phyloP scores from a whole-genome alignment of 2,329 filamentous ascomycete species.

The Fusarium kyushuense region DNA sequence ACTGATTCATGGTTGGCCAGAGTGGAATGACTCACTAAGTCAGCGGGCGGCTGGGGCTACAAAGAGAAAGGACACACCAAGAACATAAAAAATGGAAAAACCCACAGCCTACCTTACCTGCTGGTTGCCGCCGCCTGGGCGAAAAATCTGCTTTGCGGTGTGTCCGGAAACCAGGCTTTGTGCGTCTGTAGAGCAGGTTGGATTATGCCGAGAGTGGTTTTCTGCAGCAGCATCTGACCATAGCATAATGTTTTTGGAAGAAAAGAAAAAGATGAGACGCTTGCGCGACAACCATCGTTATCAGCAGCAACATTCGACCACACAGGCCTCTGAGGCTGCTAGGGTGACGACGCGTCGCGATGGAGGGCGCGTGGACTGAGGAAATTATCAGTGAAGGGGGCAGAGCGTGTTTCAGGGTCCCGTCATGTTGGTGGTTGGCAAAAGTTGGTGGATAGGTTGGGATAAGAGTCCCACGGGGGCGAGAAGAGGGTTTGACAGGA shows the following conservation, averaged over 20 bases:
- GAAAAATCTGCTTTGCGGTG: slow-evolving; percentile 38
- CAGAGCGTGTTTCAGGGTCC: slow-evolving; percentile 48
- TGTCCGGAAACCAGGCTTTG: slow-evolving; percentile 30
- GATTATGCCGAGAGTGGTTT: slow-evolving; percentile 9
- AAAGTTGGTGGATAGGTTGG: slow-evolving; percentile 39
- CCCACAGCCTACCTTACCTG: slow-evolving; percentile 32
- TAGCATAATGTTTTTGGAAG: slow-evolving; percentile 29
- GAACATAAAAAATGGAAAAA: slow-evolving; percentile 41
- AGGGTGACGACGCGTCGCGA: slow-evolving; percentile 38
- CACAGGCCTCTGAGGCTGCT: slow-evolving; percentile 6
- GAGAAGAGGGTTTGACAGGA: slow-evolving; percentile 46
- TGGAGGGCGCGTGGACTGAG: slow-evolving; percentile 28
- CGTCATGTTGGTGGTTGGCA: slow-evolving; percentile 41
- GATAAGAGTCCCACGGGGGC: slow-evolving; percentile 41
- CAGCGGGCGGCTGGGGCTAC: slow-evolving; percentile 36
- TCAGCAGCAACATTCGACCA: slow-evolving; percentile 11
- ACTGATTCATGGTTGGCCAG: slow-evolving; percentile 43
- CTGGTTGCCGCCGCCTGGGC: slow-evolving; percentile 22
- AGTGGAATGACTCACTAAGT: slow-evolving; percentile 47
- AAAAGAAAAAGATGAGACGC: slow-evolving; percentile 45
- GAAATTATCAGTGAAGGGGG: slow-evolving; percentile 43
- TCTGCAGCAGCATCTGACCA: slow-evolving; percentile 9
- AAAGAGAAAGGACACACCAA: slow-evolving; percentile 24
- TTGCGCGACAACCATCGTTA: slow-evolving; percentile 34
- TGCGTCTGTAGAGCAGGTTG: background rate